Percentiles rank a stretch among this genome's conserved stretches.
Evolutionary conservation across 2,329 filamentous ascomycete genomes (phyloP).

Genomic region (Phyllosticta capitalensis): DNA sequence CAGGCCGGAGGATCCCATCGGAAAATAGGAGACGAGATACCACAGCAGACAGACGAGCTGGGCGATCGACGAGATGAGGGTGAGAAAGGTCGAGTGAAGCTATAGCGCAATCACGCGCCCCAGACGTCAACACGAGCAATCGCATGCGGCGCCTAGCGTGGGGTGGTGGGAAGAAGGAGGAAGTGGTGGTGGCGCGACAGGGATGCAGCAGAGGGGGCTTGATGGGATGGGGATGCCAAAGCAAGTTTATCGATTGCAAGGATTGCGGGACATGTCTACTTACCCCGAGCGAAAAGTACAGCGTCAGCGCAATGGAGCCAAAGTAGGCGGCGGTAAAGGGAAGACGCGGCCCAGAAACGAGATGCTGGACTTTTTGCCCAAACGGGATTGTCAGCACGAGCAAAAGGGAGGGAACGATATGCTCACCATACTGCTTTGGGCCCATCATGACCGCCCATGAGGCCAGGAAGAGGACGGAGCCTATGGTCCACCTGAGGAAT

Average conservation of each 20-base stretch:
- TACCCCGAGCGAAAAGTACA: conserved; percentile 89
- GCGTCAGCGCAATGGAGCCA: conserved; percentile 77
- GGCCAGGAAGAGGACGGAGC: conserved; percentile 77
- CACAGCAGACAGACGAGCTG: conserved; percentile 77
- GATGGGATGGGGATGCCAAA: conserved; percentile 3
- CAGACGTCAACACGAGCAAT: conserved; percentile 25
- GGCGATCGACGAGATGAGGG: conserved; percentile 70
- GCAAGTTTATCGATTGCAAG: conserved; percentile 12
- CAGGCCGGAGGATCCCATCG: conserved; percentile 85
- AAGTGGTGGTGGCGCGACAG: conserved; percentile 15
- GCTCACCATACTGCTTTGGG: conserved; percentile 60
- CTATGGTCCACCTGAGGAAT: conserved; percentile 76
- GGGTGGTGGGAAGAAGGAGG: conserved; percentile 17
- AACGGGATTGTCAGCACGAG: neutral
- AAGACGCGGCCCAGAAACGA: conserved; percentile 72
- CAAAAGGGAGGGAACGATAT: conserved; percentile 3
- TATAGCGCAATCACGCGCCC: conserved; percentile 36
- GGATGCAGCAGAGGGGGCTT: neutral
- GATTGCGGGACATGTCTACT: conserved; percentile 34
- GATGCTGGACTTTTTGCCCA: conserved; percentile 51
- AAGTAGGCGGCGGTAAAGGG: conserved; percentile 95
- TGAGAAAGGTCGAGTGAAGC: conserved; percentile 78
- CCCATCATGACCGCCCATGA: conserved; percentile 96
- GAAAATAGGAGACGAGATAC: conserved; percentile 97
- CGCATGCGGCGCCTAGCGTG: conserved; percentile 22